phyloP scores from a whole-genome alignment of 1,139 yeast genomes.

The Meyerozyma guilliermondii region DNA sequence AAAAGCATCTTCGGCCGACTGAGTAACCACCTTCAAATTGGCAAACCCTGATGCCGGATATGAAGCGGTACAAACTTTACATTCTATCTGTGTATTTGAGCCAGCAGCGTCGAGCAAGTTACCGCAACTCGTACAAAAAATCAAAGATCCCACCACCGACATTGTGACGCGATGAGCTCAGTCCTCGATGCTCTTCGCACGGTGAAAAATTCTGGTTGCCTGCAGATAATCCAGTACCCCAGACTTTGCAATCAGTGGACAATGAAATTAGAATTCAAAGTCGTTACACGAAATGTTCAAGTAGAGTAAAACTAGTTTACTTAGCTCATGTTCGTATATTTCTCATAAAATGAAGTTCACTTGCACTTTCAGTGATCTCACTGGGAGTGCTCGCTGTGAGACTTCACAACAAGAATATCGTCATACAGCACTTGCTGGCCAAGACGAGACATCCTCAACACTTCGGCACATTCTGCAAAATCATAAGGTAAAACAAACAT shows the following conservation, averaged over 20 bases:
- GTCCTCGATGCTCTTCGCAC: background rate
- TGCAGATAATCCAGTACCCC: background rate
- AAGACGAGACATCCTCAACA: background rate
- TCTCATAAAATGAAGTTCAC: no score
- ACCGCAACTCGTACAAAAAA: slow-evolving; percentile 93
- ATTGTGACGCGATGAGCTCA: slow-evolving; percentile 26
- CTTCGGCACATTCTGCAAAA: slow-evolving; percentile 1
- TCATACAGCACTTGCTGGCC: background rate
- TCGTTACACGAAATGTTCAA: no score
- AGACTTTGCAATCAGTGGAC: background rate
- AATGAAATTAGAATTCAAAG: no score
- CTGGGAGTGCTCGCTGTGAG: background rate
- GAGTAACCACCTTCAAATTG: slow-evolving; percentile 79
- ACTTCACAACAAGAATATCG: background rate
- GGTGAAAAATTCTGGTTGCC: background rate
- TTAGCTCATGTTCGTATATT: no score
- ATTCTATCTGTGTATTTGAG: slow-evolving; percentile 45
- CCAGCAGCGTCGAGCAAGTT: slow-evolving; percentile 71
- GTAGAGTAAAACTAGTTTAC: no score
- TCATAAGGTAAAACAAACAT: background rate
- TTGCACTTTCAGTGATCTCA: no score
- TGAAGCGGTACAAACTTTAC: slow-evolving; percentile 61
- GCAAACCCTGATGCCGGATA: slow-evolving; percentile 60
- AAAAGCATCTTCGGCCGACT: slow-evolving; percentile 85
- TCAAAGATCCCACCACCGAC: slow-evolving; percentile 94